These are phyloP conservation scores for Meredithiella fracta DNA, from an alignment of 2,329 filamentous ascomycete genomes.

Conservation along the genomic window DNA sequence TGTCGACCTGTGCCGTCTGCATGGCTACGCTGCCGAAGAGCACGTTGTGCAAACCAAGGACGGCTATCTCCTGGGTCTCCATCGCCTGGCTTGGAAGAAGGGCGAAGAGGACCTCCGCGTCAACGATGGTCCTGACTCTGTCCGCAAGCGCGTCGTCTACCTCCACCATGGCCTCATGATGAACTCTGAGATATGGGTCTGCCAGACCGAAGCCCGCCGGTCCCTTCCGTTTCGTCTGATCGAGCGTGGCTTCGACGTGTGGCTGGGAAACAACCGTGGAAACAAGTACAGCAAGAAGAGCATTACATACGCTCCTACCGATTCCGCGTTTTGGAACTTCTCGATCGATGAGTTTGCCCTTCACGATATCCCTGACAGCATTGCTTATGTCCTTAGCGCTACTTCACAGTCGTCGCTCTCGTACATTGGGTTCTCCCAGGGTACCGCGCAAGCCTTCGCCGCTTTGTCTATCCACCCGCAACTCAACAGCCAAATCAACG, in stretches of 20 bases:
- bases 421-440: conserved; percentile 94
- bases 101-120: conserved; percentile 67
- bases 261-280: conserved; percentile 92
- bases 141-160: conserved; percentile 77
- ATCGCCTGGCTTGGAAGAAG: conserved; percentile 67
- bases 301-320: conserved; percentile 55
- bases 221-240: conserved; percentile 80
- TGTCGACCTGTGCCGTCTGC: conserved; percentile 78
- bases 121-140: conserved; percentile 50
- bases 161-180: conserved; percentile 92
- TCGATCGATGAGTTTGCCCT: conserved; percentile 98
- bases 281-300: conserved; percentile 99
- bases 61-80: conserved; percentile 80
- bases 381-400: conserved; percentile 73
- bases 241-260: conserved; percentile 87
- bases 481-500: conserved; percentile 82
- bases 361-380: conserved; percentile 89
- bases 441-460: conserved; percentile 91
- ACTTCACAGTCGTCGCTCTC: conserved; percentile 73
- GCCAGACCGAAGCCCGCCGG: conserved; percentile 68
- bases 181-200: conserved; percentile 99
- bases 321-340: conserved; percentile 82
- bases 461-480: conserved; percentile 81
- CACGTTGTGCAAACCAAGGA: conserved; percentile 90
- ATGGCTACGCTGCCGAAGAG: conserved; percentile 86